Conservation (phyloP, 306 rosid species). For the Vachellia collinsii region DNA sequence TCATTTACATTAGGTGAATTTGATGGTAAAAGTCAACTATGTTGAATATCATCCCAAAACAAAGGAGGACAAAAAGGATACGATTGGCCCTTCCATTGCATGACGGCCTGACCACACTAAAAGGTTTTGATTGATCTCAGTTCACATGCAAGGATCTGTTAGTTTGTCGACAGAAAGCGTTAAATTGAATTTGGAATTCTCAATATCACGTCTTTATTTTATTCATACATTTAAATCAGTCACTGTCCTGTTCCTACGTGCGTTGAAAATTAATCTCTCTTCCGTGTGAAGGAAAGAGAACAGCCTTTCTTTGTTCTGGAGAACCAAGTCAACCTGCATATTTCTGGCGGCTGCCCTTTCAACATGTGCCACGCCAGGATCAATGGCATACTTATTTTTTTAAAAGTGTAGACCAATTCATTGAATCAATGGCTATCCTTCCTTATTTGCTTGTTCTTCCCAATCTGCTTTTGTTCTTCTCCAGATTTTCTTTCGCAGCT, state of each 20-base stretch:
- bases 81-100: no score
- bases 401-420: neutral
- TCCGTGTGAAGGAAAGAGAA: neutral
- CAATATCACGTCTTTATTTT: no score
- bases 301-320: neutral
- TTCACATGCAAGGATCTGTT: no score
- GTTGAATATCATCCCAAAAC: no score
- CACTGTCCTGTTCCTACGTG: neutral
- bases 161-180: no score
- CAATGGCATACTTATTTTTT: neutral
- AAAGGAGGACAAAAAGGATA: no score
- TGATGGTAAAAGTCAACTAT: no score
- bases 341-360: neutral
- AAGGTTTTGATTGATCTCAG: no score
- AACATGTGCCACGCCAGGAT: neutral
- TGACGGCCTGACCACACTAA: no score
- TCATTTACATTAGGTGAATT: no score
- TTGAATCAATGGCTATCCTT: neutral
- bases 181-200: neutral
- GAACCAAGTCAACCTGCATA: neutral
- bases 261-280: neutral
- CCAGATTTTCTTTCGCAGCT: neutral
- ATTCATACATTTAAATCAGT: no score
- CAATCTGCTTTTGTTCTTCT: neutral
- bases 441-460: neutral